Evolutionary conservation across 164 flowering plant genomes (phyloP).

Genomic region (Santalum album): DNA sequence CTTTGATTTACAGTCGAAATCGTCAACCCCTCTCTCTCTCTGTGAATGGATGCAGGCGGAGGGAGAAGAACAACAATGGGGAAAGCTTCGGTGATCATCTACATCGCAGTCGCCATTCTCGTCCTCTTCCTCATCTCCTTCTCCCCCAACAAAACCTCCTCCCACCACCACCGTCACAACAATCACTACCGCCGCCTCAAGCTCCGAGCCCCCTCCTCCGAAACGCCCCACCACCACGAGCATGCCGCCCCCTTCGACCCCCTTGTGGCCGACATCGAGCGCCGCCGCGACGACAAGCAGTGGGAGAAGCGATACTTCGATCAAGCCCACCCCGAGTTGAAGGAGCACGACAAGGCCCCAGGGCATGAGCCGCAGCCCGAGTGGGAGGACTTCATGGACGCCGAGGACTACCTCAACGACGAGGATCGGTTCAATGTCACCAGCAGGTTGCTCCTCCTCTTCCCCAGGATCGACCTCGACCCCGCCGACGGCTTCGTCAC

Average conservation of each 20-base stretch:
- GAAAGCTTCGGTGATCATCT: slow-evolving; percentile 39
- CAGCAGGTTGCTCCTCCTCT: slow-evolving; percentile 48
- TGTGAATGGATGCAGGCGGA: not conserved
- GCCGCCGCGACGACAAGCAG: slow-evolving; percentile 63
- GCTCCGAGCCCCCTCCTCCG: slow-evolving; percentile 49
- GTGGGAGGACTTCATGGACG: slow-evolving; percentile 90
- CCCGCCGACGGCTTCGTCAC: slow-evolving; percentile 70
- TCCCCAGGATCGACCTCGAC: slow-evolving; percentile 76
- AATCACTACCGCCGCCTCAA: slow-evolving; percentile 59
- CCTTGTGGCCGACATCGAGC: slow-evolving; percentile 81
- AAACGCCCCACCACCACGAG: slow-evolving; percentile 18
- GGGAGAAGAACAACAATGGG: slow-evolving; percentile 23
- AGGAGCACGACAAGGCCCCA: slow-evolving; percentile 22
- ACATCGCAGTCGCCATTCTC: slow-evolving; percentile 47
- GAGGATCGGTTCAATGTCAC: slow-evolving; percentile 80
- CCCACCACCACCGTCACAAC: slow-evolving; percentile 18
- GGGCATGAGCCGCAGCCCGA: slow-evolving; percentile 68
- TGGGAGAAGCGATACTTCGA: slow-evolving; percentile 46
- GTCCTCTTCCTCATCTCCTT: slow-evolving; percentile 53
- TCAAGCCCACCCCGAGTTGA: slow-evolving; percentile 17
- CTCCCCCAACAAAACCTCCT: slow-evolving; percentile 30
- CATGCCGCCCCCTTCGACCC: slow-evolving; percentile 75
- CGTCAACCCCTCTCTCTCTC: too few species aligned
- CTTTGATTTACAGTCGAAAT: too few species aligned
- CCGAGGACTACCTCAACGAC: slow-evolving; percentile 86